These are phyloP conservation scores for Trichoderma erinaceum DNA, from an alignment of 495 filamentous ascomycete species.

Conservation along the genomic window DNA sequence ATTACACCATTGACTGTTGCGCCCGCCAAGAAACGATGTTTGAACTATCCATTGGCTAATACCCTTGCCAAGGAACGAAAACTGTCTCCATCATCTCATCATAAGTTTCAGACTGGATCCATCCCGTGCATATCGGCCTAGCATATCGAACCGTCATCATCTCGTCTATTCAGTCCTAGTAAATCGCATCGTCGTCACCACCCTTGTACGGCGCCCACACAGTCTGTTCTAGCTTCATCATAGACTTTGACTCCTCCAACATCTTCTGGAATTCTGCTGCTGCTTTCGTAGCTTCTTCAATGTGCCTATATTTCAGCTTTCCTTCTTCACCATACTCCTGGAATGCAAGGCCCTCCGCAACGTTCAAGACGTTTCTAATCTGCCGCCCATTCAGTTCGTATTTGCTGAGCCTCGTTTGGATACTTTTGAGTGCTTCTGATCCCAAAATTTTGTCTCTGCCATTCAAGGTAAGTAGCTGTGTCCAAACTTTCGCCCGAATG, in stretches of 20 bases:
- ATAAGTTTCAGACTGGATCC: too few relatives aligned
- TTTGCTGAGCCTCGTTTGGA: conserved; percentile 1
- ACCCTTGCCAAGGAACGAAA: too few relatives aligned
- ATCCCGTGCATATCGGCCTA: too few relatives aligned
- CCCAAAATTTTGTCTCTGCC: background rate
- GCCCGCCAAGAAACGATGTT: too few relatives aligned
- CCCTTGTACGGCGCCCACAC: background rate
- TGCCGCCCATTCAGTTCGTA: conserved; percentile 21
- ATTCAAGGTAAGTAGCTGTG: conserved; percentile 13
- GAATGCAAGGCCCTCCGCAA: conserved; percentile 10
- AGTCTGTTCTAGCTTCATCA: background rate
- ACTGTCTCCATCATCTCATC: too few relatives aligned
- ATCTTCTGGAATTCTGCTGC: background rate
- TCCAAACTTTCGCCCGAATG: conserved; percentile 21
- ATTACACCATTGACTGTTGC: too few relatives aligned
- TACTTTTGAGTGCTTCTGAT: conserved; percentile 1
- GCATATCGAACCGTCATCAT: background rate
- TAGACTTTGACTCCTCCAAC: background rate
- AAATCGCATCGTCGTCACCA: background rate
- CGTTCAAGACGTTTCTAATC: conserved; percentile 20
- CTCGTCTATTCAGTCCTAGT: background rate
- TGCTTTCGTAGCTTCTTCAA: background rate
- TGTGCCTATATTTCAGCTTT: background rate
- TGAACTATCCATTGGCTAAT: too few relatives aligned
- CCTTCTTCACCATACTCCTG: background rate